Percentiles rank a stretch among this genome's conserved stretches.
phyloP scores from a whole-genome alignment of 2,329 filamentous ascomycete genomes.

The Penicillium sp. region DNA sequence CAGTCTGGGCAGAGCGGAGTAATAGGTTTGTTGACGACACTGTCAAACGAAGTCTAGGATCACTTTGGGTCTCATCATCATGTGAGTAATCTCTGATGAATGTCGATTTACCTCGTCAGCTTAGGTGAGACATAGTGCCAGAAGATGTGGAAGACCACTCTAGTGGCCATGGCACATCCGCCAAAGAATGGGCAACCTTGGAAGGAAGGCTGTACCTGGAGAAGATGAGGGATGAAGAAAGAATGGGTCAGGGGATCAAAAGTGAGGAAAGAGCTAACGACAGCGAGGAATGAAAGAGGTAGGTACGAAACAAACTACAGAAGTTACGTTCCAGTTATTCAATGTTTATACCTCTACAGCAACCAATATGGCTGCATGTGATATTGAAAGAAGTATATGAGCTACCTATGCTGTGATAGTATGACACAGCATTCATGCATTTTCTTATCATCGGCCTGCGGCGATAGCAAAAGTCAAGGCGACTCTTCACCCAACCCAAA shows the following conservation, averaged over 20 bases:
- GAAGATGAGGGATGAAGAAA: no score
- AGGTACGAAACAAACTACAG: not conserved
- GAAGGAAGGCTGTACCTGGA: no score
- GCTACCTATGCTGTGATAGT: not conserved
- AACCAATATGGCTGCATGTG: not conserved
- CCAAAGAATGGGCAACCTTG: no score
- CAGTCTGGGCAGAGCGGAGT: no score
- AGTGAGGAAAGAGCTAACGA: not conserved
- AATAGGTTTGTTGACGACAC: no score
- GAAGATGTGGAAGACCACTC: no score
- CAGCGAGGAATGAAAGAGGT: not conserved
- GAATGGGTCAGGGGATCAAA: not conserved
- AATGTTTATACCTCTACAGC: not conserved
- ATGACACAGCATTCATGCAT: not conserved
- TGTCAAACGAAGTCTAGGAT: no score
- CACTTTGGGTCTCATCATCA: no score
- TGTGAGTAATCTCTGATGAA: no score
- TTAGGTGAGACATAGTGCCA: no score
- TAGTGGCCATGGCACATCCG: no score
- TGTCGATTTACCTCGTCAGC: no score
- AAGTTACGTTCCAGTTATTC: not conserved
- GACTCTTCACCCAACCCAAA: slow-evolving; percentile 58
- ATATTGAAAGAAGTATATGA: not conserved
- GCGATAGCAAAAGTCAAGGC: not conserved
- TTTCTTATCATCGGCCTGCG: not conserved